Conservation (phyloP, 495 filamentous ascomycete genomes). For the Massariosphaeria phaeospora region DNA sequence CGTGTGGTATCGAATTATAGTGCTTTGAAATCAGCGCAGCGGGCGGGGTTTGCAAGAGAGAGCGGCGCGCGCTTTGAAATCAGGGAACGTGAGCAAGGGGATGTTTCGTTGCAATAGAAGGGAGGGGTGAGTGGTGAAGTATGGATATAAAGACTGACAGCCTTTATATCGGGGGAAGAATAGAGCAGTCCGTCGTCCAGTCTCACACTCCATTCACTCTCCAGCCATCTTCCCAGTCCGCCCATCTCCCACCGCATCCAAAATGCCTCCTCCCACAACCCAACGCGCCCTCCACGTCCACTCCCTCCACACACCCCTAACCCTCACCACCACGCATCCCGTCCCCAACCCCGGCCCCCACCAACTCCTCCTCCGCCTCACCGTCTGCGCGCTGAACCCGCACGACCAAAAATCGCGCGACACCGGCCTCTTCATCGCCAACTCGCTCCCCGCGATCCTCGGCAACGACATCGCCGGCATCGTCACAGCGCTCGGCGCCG, state of each 20-base stretch:
- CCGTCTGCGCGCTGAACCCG: constrained; percentile 36
- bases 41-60: too few relatives aligned
- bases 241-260: neutral
- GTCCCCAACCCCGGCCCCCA: constrained; percentile 22
- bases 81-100: too few relatives aligned
- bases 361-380: constrained; percentile 35
- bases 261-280: neutral
- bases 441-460: constrained; percentile 29
- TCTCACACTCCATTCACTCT: too few relatives aligned
- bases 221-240: too few relatives aligned
- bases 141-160: too few relatives aligned
- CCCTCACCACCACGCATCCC: neutral
- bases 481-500: constrained; percentile 33
- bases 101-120: too few relatives aligned
- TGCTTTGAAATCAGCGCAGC: too few relatives aligned
- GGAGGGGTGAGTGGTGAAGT: too few relatives aligned
- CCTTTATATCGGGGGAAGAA: too few relatives aligned
- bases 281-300: neutral
- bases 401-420: constrained; percentile 35
- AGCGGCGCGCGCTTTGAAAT: too few relatives aligned
- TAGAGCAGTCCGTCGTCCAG: too few relatives aligned
- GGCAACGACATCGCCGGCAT: constrained; percentile 35
- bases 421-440: constrained; percentile 33
- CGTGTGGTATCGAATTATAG: too few relatives aligned
- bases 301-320: neutral